Evolutionary conservation across 306 rosid genomes (phyloP).

Genomic region (Prunus padus): DNA sequence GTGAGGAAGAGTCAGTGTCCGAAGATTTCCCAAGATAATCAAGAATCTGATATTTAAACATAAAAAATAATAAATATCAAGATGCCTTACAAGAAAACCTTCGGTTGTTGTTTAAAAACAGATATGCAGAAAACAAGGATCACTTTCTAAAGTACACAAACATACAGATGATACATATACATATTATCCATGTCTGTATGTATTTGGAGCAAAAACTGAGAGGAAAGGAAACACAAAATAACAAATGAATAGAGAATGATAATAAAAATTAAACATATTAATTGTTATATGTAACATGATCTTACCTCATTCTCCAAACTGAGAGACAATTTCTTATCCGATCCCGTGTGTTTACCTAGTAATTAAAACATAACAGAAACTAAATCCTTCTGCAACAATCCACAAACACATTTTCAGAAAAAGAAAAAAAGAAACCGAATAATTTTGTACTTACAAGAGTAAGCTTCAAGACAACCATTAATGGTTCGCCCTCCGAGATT

Average conservation of each 20-base stretch:
- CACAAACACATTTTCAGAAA: neutral
- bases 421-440: neutral
- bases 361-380: conserved; percentile 11
- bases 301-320: conserved; percentile 94
- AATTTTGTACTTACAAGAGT: conserved; percentile 68
- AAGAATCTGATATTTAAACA: conserved; percentile 56
- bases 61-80: neutral
- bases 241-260: no score
- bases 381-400: conserved; percentile 19
- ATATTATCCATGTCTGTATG: neutral
- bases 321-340: conserved; percentile 83
- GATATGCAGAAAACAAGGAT: neutral
- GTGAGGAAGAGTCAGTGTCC: conserved; percentile 67
- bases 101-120: no score
- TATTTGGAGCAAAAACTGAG: no score
- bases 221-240: no score
- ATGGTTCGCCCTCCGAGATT: conserved; percentile 92
- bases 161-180: neutral
- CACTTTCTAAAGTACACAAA: neutral
- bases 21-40: conserved; percentile 86
- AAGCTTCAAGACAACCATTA: conserved; percentile 89
- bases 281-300: neutral
- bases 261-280: neutral
- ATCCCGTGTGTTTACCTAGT: conserved; percentile 89
- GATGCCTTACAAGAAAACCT: neutral